Conservation (phyloP, 1,139 yeast species). For the Pneumocystis wakefieldiae region DNA sequence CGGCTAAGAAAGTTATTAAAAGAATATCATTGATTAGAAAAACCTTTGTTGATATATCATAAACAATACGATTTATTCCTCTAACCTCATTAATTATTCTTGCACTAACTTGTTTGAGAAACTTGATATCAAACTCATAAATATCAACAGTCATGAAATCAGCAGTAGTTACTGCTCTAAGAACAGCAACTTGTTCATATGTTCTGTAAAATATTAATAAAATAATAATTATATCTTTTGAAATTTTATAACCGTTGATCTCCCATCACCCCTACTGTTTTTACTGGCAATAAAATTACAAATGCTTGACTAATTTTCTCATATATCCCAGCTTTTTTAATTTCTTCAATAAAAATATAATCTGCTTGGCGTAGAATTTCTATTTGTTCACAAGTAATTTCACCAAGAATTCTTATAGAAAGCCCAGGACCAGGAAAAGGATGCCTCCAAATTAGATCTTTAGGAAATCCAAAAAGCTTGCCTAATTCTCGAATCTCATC, state of each 20-base stretch:
- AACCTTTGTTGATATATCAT: slow-evolving; percentile 96
- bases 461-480: slow-evolving; percentile 85
- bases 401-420: slow-evolving; percentile 94
- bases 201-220: slow-evolving; percentile 28
- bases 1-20: not conserved
- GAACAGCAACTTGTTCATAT: slow-evolving; percentile 96
- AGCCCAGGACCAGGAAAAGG: slow-evolving; percentile 99
- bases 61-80: slow-evolving; percentile 98
- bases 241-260: slow-evolving; percentile 49
- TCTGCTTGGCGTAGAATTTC: slow-evolving; percentile 97
- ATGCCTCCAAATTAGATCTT: slow-evolving; percentile 97
- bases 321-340: slow-evolving; percentile 82
- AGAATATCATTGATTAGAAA: slow-evolving; percentile 53
- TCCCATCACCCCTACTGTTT: slow-evolving; percentile 99
- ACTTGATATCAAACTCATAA: slow-evolving; percentile 75
- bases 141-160: slow-evolving; percentile 98
- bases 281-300: slow-evolving; percentile 91
- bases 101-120: slow-evolving; percentile 83
- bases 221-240: not conserved
- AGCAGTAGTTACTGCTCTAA: slow-evolving; percentile 91
- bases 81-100: slow-evolving; percentile 96
- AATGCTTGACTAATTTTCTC: slow-evolving; percentile 91
- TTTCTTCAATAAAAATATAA: slow-evolving; percentile 87
- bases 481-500: slow-evolving; percentile 97
- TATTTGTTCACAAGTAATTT: slow-evolving; percentile 82